Percentiles rank a stretch among this genome's conserved stretches.
These are phyloP conservation scores for Lachnellula hyalina DNA, from an alignment of 2,329 filamentous ascomycete genomes.

Conservation along the genomic window DNA sequence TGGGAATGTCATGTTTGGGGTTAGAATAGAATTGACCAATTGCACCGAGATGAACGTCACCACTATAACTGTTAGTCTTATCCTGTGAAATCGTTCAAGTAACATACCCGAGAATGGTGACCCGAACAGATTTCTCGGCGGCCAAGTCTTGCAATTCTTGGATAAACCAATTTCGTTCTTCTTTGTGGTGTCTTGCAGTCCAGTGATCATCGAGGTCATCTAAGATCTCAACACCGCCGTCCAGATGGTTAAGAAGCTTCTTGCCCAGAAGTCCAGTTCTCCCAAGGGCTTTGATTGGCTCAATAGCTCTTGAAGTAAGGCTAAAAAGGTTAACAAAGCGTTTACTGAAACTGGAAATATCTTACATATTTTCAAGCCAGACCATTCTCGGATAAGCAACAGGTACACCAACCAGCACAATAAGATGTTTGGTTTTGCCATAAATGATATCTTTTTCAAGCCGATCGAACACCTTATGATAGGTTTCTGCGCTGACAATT, in stretches of 20 bases:
- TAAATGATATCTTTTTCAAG: slow-evolving; percentile 76
- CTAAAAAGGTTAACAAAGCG: slow-evolving; percentile 39
- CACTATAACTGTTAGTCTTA: slow-evolving; percentile 45
- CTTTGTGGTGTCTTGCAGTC: slow-evolving; percentile 93
- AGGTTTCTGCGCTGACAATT: slow-evolving; percentile 73
- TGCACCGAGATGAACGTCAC: slow-evolving; percentile 89
- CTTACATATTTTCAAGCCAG: slow-evolving; percentile 66
- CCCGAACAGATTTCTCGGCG: slow-evolving; percentile 82
- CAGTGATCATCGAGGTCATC: slow-evolving; percentile 95
- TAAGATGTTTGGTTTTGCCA: slow-evolving; percentile 81
- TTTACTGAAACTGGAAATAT: slow-evolving; percentile 11
- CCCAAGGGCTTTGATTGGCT: slow-evolving; percentile 82
- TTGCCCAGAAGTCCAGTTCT: slow-evolving; percentile 74
- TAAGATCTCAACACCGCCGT: slow-evolving; percentile 84
- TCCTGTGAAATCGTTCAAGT: neutral
- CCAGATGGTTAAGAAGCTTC: slow-evolving; percentile 77
- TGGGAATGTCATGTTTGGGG: slow-evolving; percentile 70
- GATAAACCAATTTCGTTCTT: slow-evolving; percentile 79
- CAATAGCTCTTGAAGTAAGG: slow-evolving; percentile 78
- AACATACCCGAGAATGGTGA: slow-evolving; percentile 74
- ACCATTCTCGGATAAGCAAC: slow-evolving; percentile 75
- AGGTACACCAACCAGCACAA: slow-evolving; percentile 81
- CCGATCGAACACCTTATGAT: slow-evolving; percentile 81
- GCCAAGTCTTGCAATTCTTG: slow-evolving; percentile 91
- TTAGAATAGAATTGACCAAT: slow-evolving; percentile 95